These are phyloP conservation scores for Powellomyces hirtus DNA, from an alignment of 192 early-diverging fungal species.

Conservation along the genomic window DNA sequence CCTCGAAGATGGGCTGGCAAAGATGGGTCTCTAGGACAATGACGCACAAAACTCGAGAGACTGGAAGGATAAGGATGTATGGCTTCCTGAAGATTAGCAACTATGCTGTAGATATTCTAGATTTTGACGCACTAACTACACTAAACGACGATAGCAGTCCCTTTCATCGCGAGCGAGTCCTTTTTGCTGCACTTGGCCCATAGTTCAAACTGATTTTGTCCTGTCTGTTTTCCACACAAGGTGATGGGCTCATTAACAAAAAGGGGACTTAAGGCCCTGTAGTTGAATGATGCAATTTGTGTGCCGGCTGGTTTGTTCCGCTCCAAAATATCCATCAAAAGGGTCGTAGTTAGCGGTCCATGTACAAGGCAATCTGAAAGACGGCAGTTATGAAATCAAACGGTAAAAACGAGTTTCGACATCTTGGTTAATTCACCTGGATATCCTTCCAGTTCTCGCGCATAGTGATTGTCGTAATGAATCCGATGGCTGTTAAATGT, in stretches of 20 bases:
- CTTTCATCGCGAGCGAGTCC: slow-evolving; percentile 72
- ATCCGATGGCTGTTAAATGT: slow-evolving; percentile 89
- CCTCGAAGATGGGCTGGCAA: too few species aligned
- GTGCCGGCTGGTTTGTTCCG: slow-evolving; percentile 39
- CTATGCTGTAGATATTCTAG: too few species aligned
- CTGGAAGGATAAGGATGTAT: too few species aligned
- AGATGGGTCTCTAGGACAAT: too few species aligned
- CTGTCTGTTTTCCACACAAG: slow-evolving; percentile 46
- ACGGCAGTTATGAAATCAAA: neutral
- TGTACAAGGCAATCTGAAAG: slow-evolving; percentile 64
- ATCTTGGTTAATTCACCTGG: slow-evolving; percentile 55
- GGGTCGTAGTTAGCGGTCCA: slow-evolving; percentile 75
- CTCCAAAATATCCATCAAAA: slow-evolving; percentile 64
- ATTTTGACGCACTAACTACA: too few species aligned
- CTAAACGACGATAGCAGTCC: slow-evolving; percentile 41
- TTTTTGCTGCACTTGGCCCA: slow-evolving; percentile 69
- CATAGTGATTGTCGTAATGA: slow-evolving; percentile 79
- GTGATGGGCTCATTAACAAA: slow-evolving; percentile 57
- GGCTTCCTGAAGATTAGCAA: too few species aligned
- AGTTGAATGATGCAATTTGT: slow-evolving; percentile 60
- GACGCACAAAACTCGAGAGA: too few species aligned
- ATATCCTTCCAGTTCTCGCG: slow-evolving; percentile 64
- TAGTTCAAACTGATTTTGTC: slow-evolving; percentile 47
- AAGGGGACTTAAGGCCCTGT: slow-evolving; percentile 69
- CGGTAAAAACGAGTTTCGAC: neutral